Conservation (phyloP, 805 yeast species). For the Saccharomycopsis vini region DNA sequence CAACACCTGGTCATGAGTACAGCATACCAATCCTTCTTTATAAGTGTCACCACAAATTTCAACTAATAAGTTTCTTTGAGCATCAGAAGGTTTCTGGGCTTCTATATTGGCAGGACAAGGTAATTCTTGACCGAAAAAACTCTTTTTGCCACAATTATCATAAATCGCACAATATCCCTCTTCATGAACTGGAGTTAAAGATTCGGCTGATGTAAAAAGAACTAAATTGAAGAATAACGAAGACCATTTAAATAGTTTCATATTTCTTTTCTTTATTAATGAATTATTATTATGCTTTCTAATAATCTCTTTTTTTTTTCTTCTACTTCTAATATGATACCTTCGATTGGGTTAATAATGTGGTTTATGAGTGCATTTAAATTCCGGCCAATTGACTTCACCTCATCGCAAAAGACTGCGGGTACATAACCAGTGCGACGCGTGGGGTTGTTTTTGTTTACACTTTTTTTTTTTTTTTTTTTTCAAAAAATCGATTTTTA, state of each 20-base stretch:
- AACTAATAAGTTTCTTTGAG: conserved; percentile 35
- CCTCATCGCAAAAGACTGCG: no score
- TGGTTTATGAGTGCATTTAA: no score
- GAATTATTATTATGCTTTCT: neutral
- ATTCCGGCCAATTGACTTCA: no score
- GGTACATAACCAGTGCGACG: no score
- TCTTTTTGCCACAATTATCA: conserved; percentile 67
- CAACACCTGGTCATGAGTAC: conserved; percentile 54
- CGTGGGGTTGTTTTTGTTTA: no score
- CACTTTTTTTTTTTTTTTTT: no score
- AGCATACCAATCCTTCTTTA: conserved; percentile 49
- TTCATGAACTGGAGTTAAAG: conserved; percentile 25
- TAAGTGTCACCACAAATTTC: conserved; percentile 71
- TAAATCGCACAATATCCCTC: conserved; percentile 47
- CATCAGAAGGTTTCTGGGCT: conserved; percentile 31
- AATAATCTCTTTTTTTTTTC: no score
- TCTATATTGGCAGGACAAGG: conserved; percentile 62
- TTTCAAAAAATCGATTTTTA: no score
- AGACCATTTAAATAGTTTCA: neutral
- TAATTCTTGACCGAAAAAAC: conserved; percentile 66
- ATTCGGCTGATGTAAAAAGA: neutral
- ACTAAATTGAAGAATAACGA: neutral
- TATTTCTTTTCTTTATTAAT: no score
- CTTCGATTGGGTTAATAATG: no score
- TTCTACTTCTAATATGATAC: no score